A percentile compares a stretch with the other conserved stretches of the same genome.
phyloP scores from a whole-genome alignment of 1,284 basidiomycete species.

The Caloboletus firmus region DNA sequence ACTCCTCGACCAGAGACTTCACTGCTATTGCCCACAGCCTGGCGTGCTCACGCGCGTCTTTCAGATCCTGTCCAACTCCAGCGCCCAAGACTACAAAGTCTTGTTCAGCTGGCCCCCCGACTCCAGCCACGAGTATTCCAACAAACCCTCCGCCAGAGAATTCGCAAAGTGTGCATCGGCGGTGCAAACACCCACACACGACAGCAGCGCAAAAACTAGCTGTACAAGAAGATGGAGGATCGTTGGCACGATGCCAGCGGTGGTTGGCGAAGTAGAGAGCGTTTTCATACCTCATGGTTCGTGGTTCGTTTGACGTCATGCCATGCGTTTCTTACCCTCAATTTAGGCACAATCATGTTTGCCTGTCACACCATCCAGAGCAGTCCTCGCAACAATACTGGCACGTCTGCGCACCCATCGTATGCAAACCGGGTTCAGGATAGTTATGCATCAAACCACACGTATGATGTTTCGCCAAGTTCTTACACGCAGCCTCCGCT shows the following conservation, averaged over 20 bases:
- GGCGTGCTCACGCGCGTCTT: constrained; percentile 66
- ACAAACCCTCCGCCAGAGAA: constrained; percentile 73
- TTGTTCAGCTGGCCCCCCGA: constrained; percentile 90
- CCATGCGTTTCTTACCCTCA: constrained; percentile 35
- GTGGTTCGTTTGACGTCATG: constrained; percentile 40
- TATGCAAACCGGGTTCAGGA: constrained; percentile 37
- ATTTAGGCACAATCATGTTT: constrained; percentile 74
- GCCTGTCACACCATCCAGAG: constrained; percentile 68
- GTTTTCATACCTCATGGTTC: constrained; percentile 93
- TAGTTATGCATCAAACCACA: constrained; percentile 42
- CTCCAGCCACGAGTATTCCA: constrained; percentile 41
- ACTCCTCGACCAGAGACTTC: constrained; percentile 58
- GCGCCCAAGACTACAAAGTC: constrained; percentile 54
- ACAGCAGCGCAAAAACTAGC: constrained; percentile 81
- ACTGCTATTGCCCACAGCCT: constrained; percentile 50
- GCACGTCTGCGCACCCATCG: constrained; percentile 25
- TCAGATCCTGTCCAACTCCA: constrained; percentile 68
- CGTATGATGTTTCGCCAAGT: constrained; percentile 30
- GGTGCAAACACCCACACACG: constrained; percentile 62
- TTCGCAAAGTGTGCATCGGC: constrained; percentile 81
- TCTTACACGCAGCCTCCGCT: constrained; percentile 38
- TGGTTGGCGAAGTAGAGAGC: constrained; percentile 75
- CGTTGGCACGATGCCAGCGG: constrained; percentile 67
- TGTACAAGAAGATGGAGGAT: constrained; percentile 92
- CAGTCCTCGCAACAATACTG: constrained; percentile 19